Evolutionary conservation across 768 basidiomycete genomes (phyloP), one percentile per base, ranked within the genome.

Genomic region (Mycena filopes): DNA sequence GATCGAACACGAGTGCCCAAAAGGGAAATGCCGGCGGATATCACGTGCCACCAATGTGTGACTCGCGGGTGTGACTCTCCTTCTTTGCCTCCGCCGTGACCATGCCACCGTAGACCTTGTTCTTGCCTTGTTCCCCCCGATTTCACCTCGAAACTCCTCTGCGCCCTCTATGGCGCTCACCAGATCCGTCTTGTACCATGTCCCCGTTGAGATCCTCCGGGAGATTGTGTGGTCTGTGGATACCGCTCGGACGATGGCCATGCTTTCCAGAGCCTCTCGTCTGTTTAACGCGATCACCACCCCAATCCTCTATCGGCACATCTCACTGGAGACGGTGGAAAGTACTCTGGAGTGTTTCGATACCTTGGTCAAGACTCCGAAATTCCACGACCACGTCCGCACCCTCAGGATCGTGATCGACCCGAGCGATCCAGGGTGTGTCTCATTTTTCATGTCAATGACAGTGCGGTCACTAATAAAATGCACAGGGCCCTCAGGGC

Each of bases 161-260:
- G 36, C 26, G 43, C 46, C 56, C 12, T 38, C 15, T 36, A 63
- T 63, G 62, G 40, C 48, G 11, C 23, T 49, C 31, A 20, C 3
- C 4, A 45, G 20, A 2, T 51, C 49, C 7, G 26, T 57, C 48
- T 21, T 57, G 9, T 40, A 28, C 53, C 56, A 48, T 29, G 5
- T 63, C 2, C 55, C 62, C 15, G 23, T 33, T 7, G 62, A 63
- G 51, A 49, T 57, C 31, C 21, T 63, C 1, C 62, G 54, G 5
- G 55, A 63, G 36, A 57, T 63, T 4, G 53, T 48, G 2, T 20
- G 47, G 21, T 18, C 55, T 16, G 38, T 63, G 40, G 47, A 20
- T 18, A 8, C 47, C 3, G 13, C 55, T 7, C 21, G 23, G 13
- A 41, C 56, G 42, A 49, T 21, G 41, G 28, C 55, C 3, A 55